A percentile compares a stretch with the other conserved stretches of the same genome.
Evolutionary conservation across 495 filamentous ascomycete genomes (phyloP).

Genomic region (Penicillium paxilli): DNA sequence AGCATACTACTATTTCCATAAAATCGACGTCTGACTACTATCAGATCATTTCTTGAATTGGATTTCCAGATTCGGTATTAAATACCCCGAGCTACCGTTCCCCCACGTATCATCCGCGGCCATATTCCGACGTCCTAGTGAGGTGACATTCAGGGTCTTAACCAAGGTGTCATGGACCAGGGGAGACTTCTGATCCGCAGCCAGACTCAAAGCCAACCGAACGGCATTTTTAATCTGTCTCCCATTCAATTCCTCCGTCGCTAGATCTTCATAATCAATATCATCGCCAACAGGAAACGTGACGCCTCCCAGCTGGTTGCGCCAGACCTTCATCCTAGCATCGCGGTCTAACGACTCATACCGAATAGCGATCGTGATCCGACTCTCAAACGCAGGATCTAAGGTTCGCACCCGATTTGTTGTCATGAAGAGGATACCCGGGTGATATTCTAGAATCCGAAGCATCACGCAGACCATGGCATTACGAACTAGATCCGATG

Average conservation of each 20-base stretch:
- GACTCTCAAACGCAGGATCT: background rate
- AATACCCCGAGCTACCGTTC: too few species aligned
- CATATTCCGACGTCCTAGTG: background rate
- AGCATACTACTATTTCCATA: too few species aligned
- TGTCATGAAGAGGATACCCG: background rate
- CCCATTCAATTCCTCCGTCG: background rate
- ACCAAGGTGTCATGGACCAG: too few species aligned
- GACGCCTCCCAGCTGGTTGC: background rate
- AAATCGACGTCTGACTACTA: too few species aligned
- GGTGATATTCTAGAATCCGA: background rate
- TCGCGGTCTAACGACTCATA: background rate
- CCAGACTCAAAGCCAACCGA: too few species aligned
- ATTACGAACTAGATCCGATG: slow-evolving; percentile 53
- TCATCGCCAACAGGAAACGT: background rate
- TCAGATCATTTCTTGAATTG: too few species aligned
- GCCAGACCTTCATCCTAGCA: background rate
- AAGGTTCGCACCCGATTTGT: slow-evolving; percentile 1
- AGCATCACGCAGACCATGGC: slow-evolving; percentile 40
- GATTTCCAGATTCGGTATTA: too few species aligned
- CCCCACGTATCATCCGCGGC: too few species aligned
- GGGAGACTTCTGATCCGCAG: too few species aligned
- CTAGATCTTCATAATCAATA: background rate
- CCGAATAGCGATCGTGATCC: background rate
- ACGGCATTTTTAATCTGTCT: too few species aligned
- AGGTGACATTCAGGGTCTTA: too few species aligned